Conservation (phyloP, 148 eudicot genomes). For the Selenicereus undatus region DNA sequence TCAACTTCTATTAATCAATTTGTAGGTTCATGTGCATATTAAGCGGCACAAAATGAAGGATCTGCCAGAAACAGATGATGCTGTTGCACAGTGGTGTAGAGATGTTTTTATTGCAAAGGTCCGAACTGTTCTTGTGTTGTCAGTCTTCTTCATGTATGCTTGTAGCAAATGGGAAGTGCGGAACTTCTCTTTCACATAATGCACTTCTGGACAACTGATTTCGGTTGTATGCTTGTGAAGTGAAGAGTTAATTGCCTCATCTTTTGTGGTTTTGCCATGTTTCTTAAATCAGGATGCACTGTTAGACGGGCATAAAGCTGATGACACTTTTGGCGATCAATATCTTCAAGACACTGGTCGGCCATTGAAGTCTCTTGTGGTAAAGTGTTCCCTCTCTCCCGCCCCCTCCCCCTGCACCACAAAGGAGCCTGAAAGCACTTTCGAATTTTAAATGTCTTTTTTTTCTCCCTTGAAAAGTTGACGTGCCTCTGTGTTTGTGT, state of each 20-base stretch:
- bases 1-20: slow-evolving; percentile 5
- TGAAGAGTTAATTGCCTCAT: not conserved
- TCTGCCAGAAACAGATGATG: slow-evolving; percentile 80
- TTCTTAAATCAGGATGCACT: slow-evolving; percentile 57
- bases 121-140: not conserved
- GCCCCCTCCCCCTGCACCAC: not conserved
- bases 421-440: not conserved
- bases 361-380: slow-evolving; percentile 76
- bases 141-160: not conserved
- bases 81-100: slow-evolving; percentile 94
- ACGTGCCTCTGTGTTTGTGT: too few relatives aligned
- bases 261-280: not conserved
- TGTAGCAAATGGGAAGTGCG: not conserved
- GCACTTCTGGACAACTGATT: not conserved
- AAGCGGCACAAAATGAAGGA: slow-evolving; percentile 79
- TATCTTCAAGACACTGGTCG: slow-evolving; percentile 52
- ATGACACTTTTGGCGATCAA: slow-evolving; percentile 60
- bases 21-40: slow-evolving; percentile 84
- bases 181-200: not conserved
- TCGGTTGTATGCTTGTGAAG: not conserved
- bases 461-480: too few relatives aligned
- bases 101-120: slow-evolving; percentile 87
- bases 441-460: too few relatives aligned
- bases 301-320: slow-evolving; percentile 69
- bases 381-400: slow-evolving; percentile 22